Conservation (phyloP, 2,329 filamentous ascomycete genomes). For the Venturia carpophila region DNA sequence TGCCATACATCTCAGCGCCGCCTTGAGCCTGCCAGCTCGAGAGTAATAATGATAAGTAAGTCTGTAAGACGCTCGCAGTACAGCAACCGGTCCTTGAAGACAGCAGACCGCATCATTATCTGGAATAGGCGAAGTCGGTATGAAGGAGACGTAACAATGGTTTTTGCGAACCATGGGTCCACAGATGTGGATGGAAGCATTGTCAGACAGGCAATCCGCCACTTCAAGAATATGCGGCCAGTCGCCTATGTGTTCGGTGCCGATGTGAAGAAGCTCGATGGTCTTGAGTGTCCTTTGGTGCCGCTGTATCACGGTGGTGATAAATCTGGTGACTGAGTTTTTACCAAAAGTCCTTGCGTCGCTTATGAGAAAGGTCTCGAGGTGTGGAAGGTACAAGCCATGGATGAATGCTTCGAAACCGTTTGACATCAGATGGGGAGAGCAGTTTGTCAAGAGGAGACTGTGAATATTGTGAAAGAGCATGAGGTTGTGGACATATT, state of each 20-base stretch:
- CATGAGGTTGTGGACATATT: background rate
- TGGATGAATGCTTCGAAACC: background rate
- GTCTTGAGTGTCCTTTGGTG: conserved; percentile 8
- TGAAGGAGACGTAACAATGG: conserved; percentile 1
- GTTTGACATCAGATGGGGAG: background rate
- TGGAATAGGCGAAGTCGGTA: background rate
- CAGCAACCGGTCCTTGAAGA: background rate
- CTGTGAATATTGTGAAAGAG: background rate
- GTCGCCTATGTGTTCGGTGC: background rate
- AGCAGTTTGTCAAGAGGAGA: conserved; percentile 5
- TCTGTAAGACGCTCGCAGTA: background rate
- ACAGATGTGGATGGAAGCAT: conserved; percentile 2
- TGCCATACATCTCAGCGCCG: conserved; percentile 4
- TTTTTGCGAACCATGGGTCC: conserved; percentile 5
- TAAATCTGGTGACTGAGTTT: background rate
- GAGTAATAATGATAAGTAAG: conserved; percentile 9
- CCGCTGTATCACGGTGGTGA: background rate
- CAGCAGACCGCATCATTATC: background rate
- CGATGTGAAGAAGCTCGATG: background rate
- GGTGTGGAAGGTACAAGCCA: background rate
- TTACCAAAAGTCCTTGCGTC: background rate
- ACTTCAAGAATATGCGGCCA: background rate
- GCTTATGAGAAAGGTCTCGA: background rate
- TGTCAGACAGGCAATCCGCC: background rate
- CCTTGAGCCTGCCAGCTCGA: background rate